Evolutionary conservation across 2,329 filamentous ascomycete genomes (phyloP).

Genomic region (Aciculosporium take): DNA sequence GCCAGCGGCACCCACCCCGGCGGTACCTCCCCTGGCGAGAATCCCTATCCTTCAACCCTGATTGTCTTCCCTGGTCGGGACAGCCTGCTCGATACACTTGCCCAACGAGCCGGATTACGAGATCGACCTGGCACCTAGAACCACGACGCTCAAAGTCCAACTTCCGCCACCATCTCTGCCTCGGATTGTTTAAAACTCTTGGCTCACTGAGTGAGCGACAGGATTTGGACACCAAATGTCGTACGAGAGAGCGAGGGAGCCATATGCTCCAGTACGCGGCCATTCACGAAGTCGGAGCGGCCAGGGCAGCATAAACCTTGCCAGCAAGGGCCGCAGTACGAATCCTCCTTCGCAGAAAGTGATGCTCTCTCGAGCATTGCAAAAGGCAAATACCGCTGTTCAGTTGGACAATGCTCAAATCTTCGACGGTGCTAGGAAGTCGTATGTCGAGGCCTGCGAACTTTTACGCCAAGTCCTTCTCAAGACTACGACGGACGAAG

Average conservation of each 20-base stretch:
- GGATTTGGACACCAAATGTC: slow-evolving; percentile 13
- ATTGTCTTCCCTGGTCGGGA: background rate
- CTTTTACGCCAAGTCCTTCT: slow-evolving; percentile 78
- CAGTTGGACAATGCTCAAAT: slow-evolving; percentile 93
- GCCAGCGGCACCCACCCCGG: slow-evolving; percentile 3
- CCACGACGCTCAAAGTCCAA: background rate
- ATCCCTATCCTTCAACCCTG: background rate
- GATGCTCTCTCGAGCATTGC: slow-evolving; percentile 89
- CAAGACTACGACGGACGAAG: slow-evolving; percentile 71
- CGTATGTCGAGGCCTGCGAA: slow-evolving; percentile 81
- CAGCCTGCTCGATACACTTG: slow-evolving; percentile 3
- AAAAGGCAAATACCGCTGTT: slow-evolving; percentile 92
- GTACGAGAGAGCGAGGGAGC: slow-evolving; percentile 18
- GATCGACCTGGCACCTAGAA: background rate
- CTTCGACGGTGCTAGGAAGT: slow-evolving; percentile 77
- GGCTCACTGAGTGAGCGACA: slow-evolving; percentile 13
- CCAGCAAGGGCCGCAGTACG: slow-evolving; percentile 15
- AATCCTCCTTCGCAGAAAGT: slow-evolving; percentile 68
- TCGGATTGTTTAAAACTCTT: slow-evolving; percentile 12
- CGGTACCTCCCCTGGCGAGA: slow-evolving; percentile 2
- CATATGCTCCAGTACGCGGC: slow-evolving; percentile 13
- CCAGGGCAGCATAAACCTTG: slow-evolving; percentile 18
- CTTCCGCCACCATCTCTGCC: slow-evolving; percentile 10
- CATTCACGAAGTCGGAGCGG: slow-evolving; percentile 20
- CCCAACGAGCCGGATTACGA: slow-evolving; percentile 4